A percentile compares a stretch with the other conserved stretches of the same genome.
phyloP scores from a whole-genome alignment of 2,329 filamentous ascomycete genomes.

The Paecilomyces sp. region DNA sequence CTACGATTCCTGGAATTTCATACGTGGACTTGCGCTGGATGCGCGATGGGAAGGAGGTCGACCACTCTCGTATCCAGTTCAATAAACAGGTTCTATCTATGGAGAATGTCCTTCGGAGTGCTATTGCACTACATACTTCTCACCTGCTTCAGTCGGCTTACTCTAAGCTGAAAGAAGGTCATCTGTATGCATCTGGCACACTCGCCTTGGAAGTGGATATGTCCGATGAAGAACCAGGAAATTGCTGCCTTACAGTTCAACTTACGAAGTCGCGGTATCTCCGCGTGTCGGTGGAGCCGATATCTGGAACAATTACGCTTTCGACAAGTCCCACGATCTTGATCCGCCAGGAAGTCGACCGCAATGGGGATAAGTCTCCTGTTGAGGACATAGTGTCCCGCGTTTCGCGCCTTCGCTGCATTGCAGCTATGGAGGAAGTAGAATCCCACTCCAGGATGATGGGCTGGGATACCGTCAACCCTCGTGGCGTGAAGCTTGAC shows the following conservation, averaged over 20 bases:
- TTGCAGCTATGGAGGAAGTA: conserved; percentile 33
- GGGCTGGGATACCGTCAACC: conserved; percentile 31
- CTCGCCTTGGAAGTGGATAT: conserved; percentile 53
- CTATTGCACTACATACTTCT: conserved; percentile 68
- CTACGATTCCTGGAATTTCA: conserved; percentile 15
- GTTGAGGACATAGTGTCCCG: conserved; percentile 33
- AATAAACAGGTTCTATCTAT: conserved; percentile 63
- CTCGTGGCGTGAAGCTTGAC: conserved; percentile 29
- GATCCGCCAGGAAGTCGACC: conserved; percentile 53
- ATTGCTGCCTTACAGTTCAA: conserved; percentile 62
- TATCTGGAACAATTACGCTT: conserved; percentile 69
- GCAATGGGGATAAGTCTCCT: conserved; percentile 51
- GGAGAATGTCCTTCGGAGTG: conserved; percentile 64
- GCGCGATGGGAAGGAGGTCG: conserved; percentile 68
- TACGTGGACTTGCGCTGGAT: conserved; percentile 63
- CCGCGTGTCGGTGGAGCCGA: conserved; percentile 63
- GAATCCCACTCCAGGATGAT: conserved; percentile 27
- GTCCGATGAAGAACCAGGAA: conserved; percentile 55
- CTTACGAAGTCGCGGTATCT: conserved; percentile 57
- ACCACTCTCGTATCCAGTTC: conserved; percentile 59
- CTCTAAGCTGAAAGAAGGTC: conserved; percentile 50
- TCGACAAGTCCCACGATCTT: conserved; percentile 55
- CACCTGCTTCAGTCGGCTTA: conserved; percentile 64
- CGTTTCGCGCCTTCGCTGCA: conserved; percentile 30
- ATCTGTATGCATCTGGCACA: conserved; percentile 55